Conservation (phyloP, 2,329 filamentous ascomycete genomes). For the Domatiomyces catenatus region DNA sequence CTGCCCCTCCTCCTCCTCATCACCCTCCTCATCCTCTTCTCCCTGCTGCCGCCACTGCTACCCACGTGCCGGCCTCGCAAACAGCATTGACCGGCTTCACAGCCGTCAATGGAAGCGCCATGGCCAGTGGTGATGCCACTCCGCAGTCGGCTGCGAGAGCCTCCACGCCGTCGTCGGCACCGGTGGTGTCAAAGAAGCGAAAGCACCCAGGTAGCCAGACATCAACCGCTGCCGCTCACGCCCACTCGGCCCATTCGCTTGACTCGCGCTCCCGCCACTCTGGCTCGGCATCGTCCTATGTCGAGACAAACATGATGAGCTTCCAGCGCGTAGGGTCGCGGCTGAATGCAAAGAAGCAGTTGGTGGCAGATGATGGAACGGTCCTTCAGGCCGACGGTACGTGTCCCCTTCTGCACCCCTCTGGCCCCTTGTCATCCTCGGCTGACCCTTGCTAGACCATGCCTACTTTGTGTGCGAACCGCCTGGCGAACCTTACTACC, state of each 20-base stretch:
- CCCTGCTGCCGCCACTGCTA: no score
- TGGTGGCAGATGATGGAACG: conserved; percentile 84
- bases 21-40: not conserved
- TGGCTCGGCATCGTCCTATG: conserved; percentile 18
- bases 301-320: conserved; percentile 71
- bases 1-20: not conserved
- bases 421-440: not conserved
- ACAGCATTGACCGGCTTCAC: not conserved
- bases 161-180: conserved; percentile 29
- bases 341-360: conserved; percentile 53
- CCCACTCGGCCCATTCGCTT: conserved; percentile 10
- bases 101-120: not conserved
- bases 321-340: conserved; percentile 59
- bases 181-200: conserved; percentile 58
- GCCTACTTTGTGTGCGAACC: conserved; percentile 96
- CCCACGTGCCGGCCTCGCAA: not conserved
- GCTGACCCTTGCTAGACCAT: conserved; percentile 43
- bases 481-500: conserved; percentile 92
- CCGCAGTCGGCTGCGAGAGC: conserved; percentile 36
- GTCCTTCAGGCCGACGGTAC: conserved; percentile 68
- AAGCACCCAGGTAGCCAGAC: conserved; percentile 47
- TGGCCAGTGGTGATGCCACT: conserved; percentile 10
- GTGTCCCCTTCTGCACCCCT: not conserved
- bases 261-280: conserved; percentile 19
- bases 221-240: conserved; percentile 17